A percentile compares a stretch with the other conserved stretches of the same genome.
Conservation (phyloP, 2,329 filamentous ascomycete genomes). For the Exophiala lecanii-corni region DNA sequence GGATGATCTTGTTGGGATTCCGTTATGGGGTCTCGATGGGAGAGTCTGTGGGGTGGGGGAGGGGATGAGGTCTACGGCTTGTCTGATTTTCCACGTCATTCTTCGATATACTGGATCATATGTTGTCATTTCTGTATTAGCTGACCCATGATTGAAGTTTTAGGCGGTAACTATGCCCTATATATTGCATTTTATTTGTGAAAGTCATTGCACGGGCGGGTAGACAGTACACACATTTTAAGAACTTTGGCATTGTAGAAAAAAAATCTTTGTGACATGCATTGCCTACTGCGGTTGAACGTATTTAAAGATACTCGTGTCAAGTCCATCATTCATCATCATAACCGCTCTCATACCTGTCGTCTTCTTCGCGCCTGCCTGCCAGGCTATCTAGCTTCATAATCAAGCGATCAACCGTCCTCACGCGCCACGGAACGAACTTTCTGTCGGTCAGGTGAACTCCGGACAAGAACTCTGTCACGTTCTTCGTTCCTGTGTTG, state of each 20-base stretch:
- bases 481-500: slow-evolving; percentile 55
- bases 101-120: not conserved
- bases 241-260: no score
- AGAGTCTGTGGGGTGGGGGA: slow-evolving; percentile 15
- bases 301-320: no score
- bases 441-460: slow-evolving; percentile 54
- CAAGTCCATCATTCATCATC: slow-evolving; percentile 17
- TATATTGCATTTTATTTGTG: no score
- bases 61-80: slow-evolving; percentile 27
- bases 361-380: slow-evolving; percentile 14
- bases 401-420: slow-evolving; percentile 75
- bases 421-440: slow-evolving; percentile 66
- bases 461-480: slow-evolving; percentile 53
- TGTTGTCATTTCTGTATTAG: no score
- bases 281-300: no score
- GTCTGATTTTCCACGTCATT: slow-evolving; percentile 18
- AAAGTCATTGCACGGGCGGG: no score
- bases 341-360: slow-evolving; percentile 12
- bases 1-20: slow-evolving; percentile 10
- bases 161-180: no score
- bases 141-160: no score
- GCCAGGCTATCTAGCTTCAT: slow-evolving; percentile 75
- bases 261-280: no score
- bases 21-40: slow-evolving; percentile 21
- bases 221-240: no score